Evolutionary conservation across 768 basidiomycete genomes (phyloP), one percentile per base, ranked within the genome.

Genomic region (Stropharia rugosoannulata): DNA sequence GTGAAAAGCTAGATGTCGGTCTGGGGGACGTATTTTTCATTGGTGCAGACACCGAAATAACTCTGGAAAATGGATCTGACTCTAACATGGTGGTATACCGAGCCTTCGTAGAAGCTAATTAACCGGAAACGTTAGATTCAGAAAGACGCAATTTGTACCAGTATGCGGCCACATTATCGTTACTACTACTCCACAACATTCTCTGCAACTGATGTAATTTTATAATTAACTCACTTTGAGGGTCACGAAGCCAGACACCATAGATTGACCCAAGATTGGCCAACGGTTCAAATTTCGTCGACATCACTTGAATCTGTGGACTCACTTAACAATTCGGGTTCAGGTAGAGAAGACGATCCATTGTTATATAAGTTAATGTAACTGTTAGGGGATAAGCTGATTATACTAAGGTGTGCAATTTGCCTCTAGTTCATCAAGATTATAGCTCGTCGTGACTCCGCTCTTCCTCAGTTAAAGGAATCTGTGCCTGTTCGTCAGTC

Each of bases 21-120:
- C 65, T 79, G 38, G 96, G 96, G 4, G 86, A 86, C 60, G 93
- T 93, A 18, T 71, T 90, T 59, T 96, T 98, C 59, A 72, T 97
- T 22, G 93, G 87, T 27, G 93, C 95, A 2, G 84, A 79, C 7
- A 76, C 79, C 3, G 76, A 75, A 56, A 70, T 95, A 22, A 66
- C 68, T 38, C 78, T 94, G 59, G 59, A 63, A 11, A 25, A 71
- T 75, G 37, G 19, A 8, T 74, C 67, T 1, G 74, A 70, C 2
- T 55, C 62, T 11, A 68, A 69, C 4, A 56, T 90, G n/a, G 79
- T 81, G 5, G 59, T 87, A 1, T 91, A 87, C 68, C 75, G 91
- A 29, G 91, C 93, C 1, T 91, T 86, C 63, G 82, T 84, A 16
- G 83, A 85, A 49, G 55, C 54, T 6, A 15, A 57, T n/a, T 51